phyloP scores from a whole-genome alignment of 495 filamentous ascomycete species.

The Hypoxylon cercidicola region DNA sequence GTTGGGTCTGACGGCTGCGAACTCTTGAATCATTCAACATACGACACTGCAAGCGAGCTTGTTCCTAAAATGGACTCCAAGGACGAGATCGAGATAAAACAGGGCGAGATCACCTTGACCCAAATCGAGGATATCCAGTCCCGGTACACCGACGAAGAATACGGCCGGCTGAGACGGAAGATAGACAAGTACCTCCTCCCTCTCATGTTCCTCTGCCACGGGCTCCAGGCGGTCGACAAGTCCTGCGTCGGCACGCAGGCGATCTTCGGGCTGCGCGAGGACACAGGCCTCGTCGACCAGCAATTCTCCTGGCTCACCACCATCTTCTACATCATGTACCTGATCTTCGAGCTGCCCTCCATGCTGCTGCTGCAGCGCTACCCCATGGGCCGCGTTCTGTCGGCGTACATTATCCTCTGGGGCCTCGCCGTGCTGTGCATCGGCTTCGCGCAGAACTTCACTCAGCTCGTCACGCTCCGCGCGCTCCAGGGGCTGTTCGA shows the following conservation, averaged over 20 bases:
- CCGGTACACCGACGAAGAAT: conserved; percentile 39
- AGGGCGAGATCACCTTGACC: not conserved
- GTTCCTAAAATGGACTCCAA: conserved; percentile 14
- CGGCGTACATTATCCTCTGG: conserved; percentile 32
- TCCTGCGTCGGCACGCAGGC: conserved; percentile 39
- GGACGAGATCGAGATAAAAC: conserved; percentile 5
- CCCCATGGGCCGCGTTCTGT: conserved; percentile 30
- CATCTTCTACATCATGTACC: conserved; percentile 41
- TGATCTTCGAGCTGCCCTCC: conserved; percentile 36
- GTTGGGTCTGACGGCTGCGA: too few species aligned
- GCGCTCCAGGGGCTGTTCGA: conserved; percentile 47
- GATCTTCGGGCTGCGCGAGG: conserved; percentile 40
- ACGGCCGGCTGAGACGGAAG: conserved; percentile 33
- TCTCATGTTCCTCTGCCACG: conserved; percentile 43
- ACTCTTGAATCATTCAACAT: too few species aligned
- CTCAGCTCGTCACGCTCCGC: conserved; percentile 38
- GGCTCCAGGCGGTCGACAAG: conserved; percentile 41
- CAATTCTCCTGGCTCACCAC: conserved; percentile 42
- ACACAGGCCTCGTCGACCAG: conserved; percentile 39
- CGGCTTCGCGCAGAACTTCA: conserved; percentile 37
- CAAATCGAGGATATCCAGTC: conserved; percentile 6
- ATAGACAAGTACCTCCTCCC: conserved; percentile 39
- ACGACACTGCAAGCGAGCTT: too few species aligned
- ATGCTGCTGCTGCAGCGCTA: conserved; percentile 38
- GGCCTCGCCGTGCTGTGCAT: conserved; percentile 34